These are phyloP conservation scores for Abelmoschus esculentus DNA, from an alignment of 345 rosid species.

Conservation along the genomic window DNA sequence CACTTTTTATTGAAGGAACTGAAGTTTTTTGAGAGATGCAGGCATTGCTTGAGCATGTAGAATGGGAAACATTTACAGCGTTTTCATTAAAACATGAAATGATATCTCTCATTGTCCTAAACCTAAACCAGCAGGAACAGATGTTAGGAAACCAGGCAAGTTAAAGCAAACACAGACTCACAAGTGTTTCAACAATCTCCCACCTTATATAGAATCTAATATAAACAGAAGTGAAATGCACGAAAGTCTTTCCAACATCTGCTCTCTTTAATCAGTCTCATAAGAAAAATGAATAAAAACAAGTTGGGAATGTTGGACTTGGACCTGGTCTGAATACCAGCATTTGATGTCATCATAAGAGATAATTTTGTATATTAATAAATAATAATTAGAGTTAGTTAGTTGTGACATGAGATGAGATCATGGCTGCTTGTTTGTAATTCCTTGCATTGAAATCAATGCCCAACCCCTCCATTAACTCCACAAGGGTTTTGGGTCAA, in stretches of 20 bases:
- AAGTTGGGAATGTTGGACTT: slow-evolving; percentile 14
- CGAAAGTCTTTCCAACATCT: slow-evolving; percentile 14
- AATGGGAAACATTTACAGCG: slow-evolving; percentile 53
- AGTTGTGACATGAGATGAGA: too few relatives aligned
- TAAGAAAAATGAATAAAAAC: background rate
- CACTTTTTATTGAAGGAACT: slow-evolving; percentile 49
- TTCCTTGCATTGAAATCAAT: too few relatives aligned
- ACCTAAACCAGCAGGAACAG: background rate
- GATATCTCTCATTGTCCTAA: slow-evolving; percentile 58
- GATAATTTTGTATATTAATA: too few relatives aligned
- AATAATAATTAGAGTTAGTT: too few relatives aligned
- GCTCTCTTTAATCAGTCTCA: slow-evolving; percentile 21
- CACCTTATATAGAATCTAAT: slow-evolving; percentile 16
- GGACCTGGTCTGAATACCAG: slow-evolving; percentile 19
- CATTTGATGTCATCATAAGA: background rate
- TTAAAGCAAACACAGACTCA: slow-evolving; percentile 9
- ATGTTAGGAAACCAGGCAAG: background rate
- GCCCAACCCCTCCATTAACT: too few relatives aligned
- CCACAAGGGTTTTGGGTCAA: too few relatives aligned
- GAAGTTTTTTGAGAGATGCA: slow-evolving; percentile 50
- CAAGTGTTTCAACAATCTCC: slow-evolving; percentile 6
- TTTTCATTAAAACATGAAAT: slow-evolving; percentile 75
- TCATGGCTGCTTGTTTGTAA: too few relatives aligned
- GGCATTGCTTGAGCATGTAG: slow-evolving; percentile 53
- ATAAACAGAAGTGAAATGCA: slow-evolving; percentile 14